Evolutionary conservation across 1,284 basidiomycete species (phyloP).

Genomic region (Marasmius sp.): DNA sequence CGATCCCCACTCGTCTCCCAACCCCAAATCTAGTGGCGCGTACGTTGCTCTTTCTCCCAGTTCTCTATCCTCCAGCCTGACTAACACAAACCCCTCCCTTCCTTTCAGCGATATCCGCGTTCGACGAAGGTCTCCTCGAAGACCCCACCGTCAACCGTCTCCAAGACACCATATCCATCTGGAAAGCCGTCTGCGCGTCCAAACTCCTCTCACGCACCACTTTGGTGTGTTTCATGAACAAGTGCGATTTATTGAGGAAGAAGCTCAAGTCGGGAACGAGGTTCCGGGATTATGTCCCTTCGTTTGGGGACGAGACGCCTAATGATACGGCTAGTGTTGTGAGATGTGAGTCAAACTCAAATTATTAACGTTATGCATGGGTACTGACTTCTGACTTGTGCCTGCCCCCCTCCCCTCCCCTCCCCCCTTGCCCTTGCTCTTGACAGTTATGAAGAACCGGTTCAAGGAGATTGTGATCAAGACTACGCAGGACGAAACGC

Average conservation of each 20-base stretch:
- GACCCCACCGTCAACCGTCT: conserved; percentile 61
- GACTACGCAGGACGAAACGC: conserved; percentile 40
- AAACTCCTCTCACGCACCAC: conserved; percentile 56
- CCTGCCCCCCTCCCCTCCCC: conserved; percentile 22
- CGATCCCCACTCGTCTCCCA: neutral
- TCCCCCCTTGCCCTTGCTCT: too few relatives aligned
- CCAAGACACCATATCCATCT: conserved; percentile 66
- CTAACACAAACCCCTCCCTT: neutral
- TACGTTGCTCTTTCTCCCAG: conserved; percentile 17
- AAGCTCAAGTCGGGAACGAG: conserved; percentile 33
- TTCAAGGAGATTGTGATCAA: conserved; percentile 57
- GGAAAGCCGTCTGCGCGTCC: conserved; percentile 55
- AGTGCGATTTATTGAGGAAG: conserved; percentile 51
- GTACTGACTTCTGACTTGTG: too few relatives aligned
- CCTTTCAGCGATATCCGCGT: conserved; percentile 57
- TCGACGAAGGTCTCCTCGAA: conserved; percentile 63
- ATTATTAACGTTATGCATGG: too few relatives aligned
- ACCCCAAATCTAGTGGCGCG: conserved; percentile 37
- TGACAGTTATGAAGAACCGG: conserved; percentile 35
- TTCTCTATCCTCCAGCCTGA: neutral
- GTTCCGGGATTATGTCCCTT: conserved; percentile 32
- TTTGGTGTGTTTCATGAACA: conserved; percentile 67
- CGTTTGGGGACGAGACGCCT: conserved; percentile 29
- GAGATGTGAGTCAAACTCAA: conserved; percentile 42
- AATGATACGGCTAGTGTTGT: conserved; percentile 34